These are phyloP conservation scores for Microdochium paspali DNA, from an alignment of 2,329 filamentous ascomycete species.

Conservation along the genomic window DNA sequence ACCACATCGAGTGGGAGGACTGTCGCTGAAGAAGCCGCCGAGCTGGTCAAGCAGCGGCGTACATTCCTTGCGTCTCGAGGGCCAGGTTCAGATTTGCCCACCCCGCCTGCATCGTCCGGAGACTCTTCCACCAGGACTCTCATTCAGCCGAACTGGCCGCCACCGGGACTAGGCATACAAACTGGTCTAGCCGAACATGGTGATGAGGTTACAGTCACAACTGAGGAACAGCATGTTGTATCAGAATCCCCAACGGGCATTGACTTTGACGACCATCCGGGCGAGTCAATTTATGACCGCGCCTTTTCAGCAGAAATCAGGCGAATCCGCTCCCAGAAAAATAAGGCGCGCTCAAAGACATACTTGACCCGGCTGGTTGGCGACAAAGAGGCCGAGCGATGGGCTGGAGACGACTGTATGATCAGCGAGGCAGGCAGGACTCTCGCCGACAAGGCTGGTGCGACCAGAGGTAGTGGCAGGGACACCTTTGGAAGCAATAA, in stretches of 20 bases:
- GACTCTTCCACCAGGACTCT: slow-evolving; percentile 20
- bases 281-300: slow-evolving; percentile 60
- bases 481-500: too few species aligned
- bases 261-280: slow-evolving; percentile 50
- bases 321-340: slow-evolving; percentile 26
- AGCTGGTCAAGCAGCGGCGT: slow-evolving; percentile 36
- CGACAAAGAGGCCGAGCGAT: slow-evolving; percentile 29
- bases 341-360: slow-evolving; percentile 25
- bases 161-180: slow-evolving; percentile 69
- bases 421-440: slow-evolving; percentile 22
- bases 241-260: slow-evolving; percentile 79
- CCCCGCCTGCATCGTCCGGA: slow-evolving; percentile 18
- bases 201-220: not conserved
- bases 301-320: slow-evolving; percentile 80
- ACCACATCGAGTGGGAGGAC: slow-evolving; percentile 12
- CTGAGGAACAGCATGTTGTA: slow-evolving; percentile 36
- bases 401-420: slow-evolving; percentile 25
- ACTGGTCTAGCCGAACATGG: slow-evolving; percentile 40
- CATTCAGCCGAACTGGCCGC: slow-evolving; percentile 50
- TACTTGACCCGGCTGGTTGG: slow-evolving; percentile 40
- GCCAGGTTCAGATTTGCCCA: slow-evolving; percentile 14
- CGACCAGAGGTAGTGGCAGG: not conserved
- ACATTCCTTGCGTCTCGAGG: slow-evolving; percentile 24
- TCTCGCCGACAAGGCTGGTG: slow-evolving; percentile 2
- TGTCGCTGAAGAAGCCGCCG: slow-evolving; percentile 37